Evolutionary conservation across 2,329 filamentous ascomycete genomes (phyloP).

Genomic region (Colletotrichum sp.): DNA sequence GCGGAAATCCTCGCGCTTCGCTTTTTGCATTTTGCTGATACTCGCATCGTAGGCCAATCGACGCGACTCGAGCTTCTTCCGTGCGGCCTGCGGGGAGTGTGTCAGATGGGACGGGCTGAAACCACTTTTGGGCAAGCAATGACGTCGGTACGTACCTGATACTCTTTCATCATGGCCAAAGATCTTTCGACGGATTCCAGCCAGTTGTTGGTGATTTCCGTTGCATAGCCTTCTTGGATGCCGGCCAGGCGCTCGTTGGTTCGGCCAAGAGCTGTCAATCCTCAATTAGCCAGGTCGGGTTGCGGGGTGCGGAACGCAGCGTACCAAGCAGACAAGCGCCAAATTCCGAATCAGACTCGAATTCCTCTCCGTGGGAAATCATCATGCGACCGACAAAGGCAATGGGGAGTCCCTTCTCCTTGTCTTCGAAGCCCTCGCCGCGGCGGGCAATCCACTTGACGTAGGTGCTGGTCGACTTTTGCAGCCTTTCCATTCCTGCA

Average conservation of each 20-base stretch:
- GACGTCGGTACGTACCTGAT: slow-evolving; percentile 69
- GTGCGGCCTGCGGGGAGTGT: slow-evolving; percentile 60
- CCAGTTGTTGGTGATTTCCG: slow-evolving; percentile 81
- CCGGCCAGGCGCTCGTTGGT: slow-evolving; percentile 88
- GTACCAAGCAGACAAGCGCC: slow-evolving; percentile 80
- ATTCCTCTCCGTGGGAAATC: slow-evolving; percentile 90
- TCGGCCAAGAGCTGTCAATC: slow-evolving; percentile 69
- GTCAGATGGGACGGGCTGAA: slow-evolving; percentile 19
- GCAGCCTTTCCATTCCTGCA: slow-evolving; percentile 86
- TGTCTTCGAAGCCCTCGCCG: slow-evolving; percentile 79
- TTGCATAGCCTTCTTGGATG: slow-evolving; percentile 82
- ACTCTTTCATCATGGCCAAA: slow-evolving; percentile 95
- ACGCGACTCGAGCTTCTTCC: slow-evolving; percentile 92
- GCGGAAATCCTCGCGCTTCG: slow-evolving; percentile 91
- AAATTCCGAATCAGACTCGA: slow-evolving; percentile 88
- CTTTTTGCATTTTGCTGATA: slow-evolving; percentile 88
- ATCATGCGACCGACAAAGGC: slow-evolving; percentile 84
- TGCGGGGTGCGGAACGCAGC: slow-evolving; percentile 29
- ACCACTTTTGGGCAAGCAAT: background rate
- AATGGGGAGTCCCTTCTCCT: slow-evolving; percentile 83
- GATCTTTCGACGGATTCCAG: slow-evolving; percentile 90
- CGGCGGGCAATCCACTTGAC: slow-evolving; percentile 87
- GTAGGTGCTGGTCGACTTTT: slow-evolving; percentile 84
- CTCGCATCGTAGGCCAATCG: slow-evolving; percentile 91
- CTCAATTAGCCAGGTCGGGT: background rate